Evolutionary conservation across 768 basidiomycete genomes (phyloP).

Genomic region (Leccinellum rugosiceps): DNA sequence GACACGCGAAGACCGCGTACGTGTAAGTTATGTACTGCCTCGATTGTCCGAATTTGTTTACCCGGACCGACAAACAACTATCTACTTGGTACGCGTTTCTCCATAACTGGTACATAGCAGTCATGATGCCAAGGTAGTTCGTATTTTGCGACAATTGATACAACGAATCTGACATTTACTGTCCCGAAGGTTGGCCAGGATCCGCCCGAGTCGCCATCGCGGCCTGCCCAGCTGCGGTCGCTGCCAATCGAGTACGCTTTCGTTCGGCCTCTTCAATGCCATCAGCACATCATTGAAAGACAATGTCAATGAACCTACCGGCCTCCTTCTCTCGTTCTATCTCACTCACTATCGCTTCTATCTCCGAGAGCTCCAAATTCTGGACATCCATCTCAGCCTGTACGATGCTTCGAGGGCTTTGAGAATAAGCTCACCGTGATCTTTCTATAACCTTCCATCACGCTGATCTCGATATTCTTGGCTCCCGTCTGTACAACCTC

Average conservation of each 20-base stretch:
- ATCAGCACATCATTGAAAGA: conserved; percentile 1
- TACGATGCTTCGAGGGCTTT: not conserved
- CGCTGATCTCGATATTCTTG: conserved; percentile 98
- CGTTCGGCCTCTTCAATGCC: conserved; percentile 78
- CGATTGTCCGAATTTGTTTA: not conserved
- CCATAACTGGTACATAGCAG: too few species aligned
- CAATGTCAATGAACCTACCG: conserved; percentile 42
- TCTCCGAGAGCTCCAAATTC: conserved; percentile 84
- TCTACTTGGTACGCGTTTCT: not conserved
- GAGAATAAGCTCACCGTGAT: conserved; percentile 60
- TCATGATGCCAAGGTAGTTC: too few species aligned
- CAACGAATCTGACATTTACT: conserved; percentile 27
- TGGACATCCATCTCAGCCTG: conserved; percentile 29
- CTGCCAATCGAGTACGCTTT: conserved; percentile 86
- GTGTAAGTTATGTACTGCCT: not conserved
- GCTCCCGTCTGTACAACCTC: conserved; percentile 99
- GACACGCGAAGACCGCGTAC: not conserved
- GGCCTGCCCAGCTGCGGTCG: conserved; percentile 87
- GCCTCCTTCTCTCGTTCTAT: conserved; percentile 98
- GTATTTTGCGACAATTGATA: conserved; percentile 12
- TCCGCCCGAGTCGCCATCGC: conserved; percentile 70
- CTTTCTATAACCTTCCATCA: conserved; percentile 95
- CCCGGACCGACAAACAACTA: conserved; percentile 24
- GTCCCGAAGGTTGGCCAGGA: conserved; percentile 33
- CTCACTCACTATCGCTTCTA: conserved; percentile 86